Evolutionary conservation across 179 eudicot species (phyloP), one percentile per base, ranked within the genome.

Genomic region (Beta lomatogona): DNA sequence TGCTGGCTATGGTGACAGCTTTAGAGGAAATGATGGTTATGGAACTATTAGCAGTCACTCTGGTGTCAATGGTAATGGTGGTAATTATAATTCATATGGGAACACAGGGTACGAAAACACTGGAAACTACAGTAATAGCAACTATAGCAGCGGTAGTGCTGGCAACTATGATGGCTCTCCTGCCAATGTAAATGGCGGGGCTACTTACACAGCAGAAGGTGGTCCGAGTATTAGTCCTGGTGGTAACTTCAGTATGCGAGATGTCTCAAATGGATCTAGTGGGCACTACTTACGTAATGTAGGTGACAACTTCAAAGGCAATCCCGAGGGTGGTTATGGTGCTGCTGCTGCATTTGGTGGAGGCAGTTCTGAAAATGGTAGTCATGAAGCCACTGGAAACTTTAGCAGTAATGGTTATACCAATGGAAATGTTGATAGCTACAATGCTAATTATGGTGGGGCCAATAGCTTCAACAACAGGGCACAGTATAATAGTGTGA

Each of bases 1-100:
- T 46, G 55, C 19, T 57, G 81, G 81, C 13, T 79, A 53, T 68
- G 65, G 44, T 25, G 22, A 31, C 21, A 67, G 71, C 55, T 77
- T 46, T 48, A 45, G 28, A 44, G 71, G 69, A 48, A 25, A 41
- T 41, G 50, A 60, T 19, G 55, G 70, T 45, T 76, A 60, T 31
- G 65, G 65, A 50, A 44, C 21, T 15, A n/a, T 21, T 65, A 45
- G 5, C 69, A 60, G 50, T 76, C 57, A 61, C 18, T 19, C 58
- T 44, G 70, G 44, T 13, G 22, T 55, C n/a, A 9, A 21, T 28
- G 63, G 46, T 48, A 16, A 13, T 60, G 28, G 65, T n/a, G 65
- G 65, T 57, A 57, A 7, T 60, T 60, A 60, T 60, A n/a, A 60
- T 60, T n/a, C 65, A 22, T 1, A 19, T 60, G 25, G 65, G 9